These are phyloP conservation scores for Phytophthora melonis DNA, from an alignment of 352 stramenopile species.

Conservation along the genomic window DNA sequence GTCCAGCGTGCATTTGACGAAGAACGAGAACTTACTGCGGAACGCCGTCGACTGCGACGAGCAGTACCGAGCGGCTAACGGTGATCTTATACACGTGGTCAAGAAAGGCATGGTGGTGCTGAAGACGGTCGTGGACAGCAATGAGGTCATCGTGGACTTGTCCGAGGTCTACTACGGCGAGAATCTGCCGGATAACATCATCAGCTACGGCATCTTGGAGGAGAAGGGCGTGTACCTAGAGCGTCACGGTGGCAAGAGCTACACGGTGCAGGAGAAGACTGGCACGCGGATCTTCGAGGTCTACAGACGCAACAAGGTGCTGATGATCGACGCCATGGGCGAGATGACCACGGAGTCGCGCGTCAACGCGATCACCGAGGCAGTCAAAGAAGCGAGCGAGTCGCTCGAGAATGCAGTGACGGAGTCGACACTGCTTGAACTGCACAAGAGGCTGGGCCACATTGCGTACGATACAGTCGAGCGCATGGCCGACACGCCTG, in stretches of 20 bases:
- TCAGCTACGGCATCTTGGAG: too few species aligned
- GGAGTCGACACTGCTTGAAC: background rate
- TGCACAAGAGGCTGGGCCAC: background rate
- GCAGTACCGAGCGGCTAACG: too few species aligned
- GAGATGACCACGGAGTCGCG: background rate
- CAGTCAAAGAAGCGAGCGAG: background rate
- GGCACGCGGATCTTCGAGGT: background rate
- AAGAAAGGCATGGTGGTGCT: too few species aligned
- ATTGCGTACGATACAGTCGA: conserved; percentile 1
- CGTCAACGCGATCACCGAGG: background rate
- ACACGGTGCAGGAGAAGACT: background rate
- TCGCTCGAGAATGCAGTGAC: background rate
- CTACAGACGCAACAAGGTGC: background rate
- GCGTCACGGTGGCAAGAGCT: background rate
- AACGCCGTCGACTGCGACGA: too few species aligned
- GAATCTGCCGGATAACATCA: too few species aligned
- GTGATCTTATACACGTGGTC: too few species aligned
- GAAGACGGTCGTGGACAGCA: too few species aligned
- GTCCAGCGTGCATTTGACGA: too few species aligned
- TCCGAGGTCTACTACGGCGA: too few species aligned
- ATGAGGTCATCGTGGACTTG: too few species aligned
- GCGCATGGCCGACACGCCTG: background rate
- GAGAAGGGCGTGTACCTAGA: too few species aligned
- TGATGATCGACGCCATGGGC: too few species aligned
- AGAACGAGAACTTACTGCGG: fast-evolving